A percentile compares a stretch with the other conserved stretches of the same genome.
Conservation (phyloP, 495 filamentous ascomycete species). For the Endocarpon pusillum region DNA sequence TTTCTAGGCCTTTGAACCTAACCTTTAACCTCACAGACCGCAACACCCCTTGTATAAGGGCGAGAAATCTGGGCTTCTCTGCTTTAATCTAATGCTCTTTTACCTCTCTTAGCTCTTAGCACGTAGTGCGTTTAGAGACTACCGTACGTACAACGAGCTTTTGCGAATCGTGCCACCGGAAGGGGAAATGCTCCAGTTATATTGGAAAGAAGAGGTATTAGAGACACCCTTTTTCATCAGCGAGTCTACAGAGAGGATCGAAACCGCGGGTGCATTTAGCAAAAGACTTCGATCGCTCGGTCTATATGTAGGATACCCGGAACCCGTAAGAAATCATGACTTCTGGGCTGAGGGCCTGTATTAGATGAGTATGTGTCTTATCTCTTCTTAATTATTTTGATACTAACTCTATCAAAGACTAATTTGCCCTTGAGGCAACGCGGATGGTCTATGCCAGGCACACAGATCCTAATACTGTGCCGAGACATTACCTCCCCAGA, state of each 20-base stretch:
- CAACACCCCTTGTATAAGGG: slow-evolving; percentile 5
- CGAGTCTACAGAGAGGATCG: background rate
- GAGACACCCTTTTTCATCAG: background rate
- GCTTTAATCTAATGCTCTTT: slow-evolving; percentile 2
- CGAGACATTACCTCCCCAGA: slow-evolving; percentile 9
- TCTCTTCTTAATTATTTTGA: slow-evolving; percentile 2
- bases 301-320: slow-evolving; percentile 4
- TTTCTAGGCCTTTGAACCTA: background rate
- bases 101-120: slow-evolving; percentile 1
- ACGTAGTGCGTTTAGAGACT: slow-evolving; percentile 3
- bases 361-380: slow-evolving; percentile 9
- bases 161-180: slow-evolving; percentile 6
- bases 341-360: slow-evolving; percentile 10
- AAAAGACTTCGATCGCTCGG: background rate
- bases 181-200: slow-evolving; percentile 4
- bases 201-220: slow-evolving; percentile 1
- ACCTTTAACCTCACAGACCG: slow-evolving; percentile 2
- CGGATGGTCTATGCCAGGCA: slow-evolving; percentile 12
- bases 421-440: slow-evolving; percentile 10
- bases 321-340: slow-evolving; percentile 8
- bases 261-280: background rate
- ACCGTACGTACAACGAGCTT: slow-evolving; percentile 8
- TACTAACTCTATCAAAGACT: slow-evolving; percentile 9
- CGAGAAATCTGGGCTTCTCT: slow-evolving; percentile 4
- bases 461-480: slow-evolving; percentile 6